phyloP scores from a whole-genome alignment of 2,329 filamentous ascomycete genomes.

The Tolypocladium inflatum region DNA sequence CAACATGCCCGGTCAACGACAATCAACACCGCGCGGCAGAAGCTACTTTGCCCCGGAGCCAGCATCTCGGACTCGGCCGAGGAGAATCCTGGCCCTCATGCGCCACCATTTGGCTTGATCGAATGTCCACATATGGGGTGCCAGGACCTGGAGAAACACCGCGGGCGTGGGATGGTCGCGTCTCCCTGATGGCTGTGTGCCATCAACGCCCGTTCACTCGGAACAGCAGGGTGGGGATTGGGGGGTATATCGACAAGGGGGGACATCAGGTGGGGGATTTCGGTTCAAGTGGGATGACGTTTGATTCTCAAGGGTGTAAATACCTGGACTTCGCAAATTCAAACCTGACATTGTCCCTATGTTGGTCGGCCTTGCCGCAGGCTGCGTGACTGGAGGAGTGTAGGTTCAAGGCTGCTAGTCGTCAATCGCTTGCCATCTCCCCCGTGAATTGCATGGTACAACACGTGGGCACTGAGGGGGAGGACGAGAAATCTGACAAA shows the following conservation, averaged over 20 bases:
- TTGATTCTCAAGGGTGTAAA: not conserved
- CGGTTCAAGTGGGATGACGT: slow-evolving; percentile 18
- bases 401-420: no score
- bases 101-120: not conserved
- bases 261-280: slow-evolving; percentile 4
- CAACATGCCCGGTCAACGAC: slow-evolving; percentile 19
- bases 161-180: slow-evolving; percentile 40
- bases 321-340: slow-evolving; percentile 15
- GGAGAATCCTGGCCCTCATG: slow-evolving; percentile 22
- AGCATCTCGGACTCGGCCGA: slow-evolving; percentile 48
- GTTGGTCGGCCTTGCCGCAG: not conserved
- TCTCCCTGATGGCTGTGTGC: slow-evolving; percentile 14
- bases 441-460: not conserved
- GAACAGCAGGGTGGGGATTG: not conserved
- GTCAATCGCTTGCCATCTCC: no score
- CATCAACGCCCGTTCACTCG: slow-evolving; percentile 8
- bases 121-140: not conserved
- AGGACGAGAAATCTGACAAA: not conserved
- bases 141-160: not conserved
- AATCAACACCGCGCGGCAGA: slow-evolving; percentile 20
- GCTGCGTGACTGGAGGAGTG: not conserved
- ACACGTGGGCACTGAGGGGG: not conserved
- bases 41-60: slow-evolving; percentile 47
- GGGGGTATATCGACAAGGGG: not conserved
- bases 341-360: slow-evolving; percentile 21